Evolutionary conservation across 495 filamentous ascomycete species (phyloP).

Genomic region (Apiosordaria backusii): DNA sequence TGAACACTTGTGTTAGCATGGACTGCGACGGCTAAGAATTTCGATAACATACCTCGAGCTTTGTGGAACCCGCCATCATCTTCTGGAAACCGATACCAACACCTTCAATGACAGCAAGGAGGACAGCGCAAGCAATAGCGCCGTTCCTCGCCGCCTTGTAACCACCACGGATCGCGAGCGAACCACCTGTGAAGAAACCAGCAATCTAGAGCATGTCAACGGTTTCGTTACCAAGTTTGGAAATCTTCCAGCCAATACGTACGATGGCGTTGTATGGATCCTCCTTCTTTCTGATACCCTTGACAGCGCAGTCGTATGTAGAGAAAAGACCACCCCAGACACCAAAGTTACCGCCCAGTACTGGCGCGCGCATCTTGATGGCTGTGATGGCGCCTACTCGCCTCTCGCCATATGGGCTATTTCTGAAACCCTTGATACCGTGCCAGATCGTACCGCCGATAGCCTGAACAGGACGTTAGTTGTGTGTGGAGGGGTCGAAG

Average conservation of each 20-base stretch:
- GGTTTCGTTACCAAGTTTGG: background rate
- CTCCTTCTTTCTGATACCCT: constrained; percentile 93
- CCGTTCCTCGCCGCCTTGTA: constrained; percentile 84
- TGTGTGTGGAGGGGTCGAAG: background rate
- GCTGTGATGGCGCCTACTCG: constrained; percentile 94
- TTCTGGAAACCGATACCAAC: constrained; percentile 96
- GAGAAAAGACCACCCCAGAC: constrained; percentile 91
- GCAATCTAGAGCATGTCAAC: constrained; percentile 52
- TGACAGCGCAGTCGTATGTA: constrained; percentile 95
- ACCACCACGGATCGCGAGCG: constrained; percentile 86
- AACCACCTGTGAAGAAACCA: constrained; percentile 93
- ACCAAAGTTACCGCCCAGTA: constrained; percentile 95
- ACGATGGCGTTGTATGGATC: constrained; percentile 91
- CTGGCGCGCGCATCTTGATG: constrained; percentile 93
- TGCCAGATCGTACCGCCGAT: constrained; percentile 97
- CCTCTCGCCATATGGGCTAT: constrained; percentile 85
- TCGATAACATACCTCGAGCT: constrained; percentile 62
- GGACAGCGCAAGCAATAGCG: constrained; percentile 89
- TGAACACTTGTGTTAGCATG: constrained; percentile 6
- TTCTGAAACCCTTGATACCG: constrained; percentile 93
- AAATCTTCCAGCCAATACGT: background rate
- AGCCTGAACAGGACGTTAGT: constrained; percentile 45
- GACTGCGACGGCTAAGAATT: background rate
- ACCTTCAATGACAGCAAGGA: constrained; percentile 94
- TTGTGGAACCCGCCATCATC: constrained; percentile 90